A percentile compares a stretch with the other conserved stretches of the same genome.
phyloP scores from a whole-genome alignment of 257 asterid genomes.

The Solanum gracilifrons region DNA sequence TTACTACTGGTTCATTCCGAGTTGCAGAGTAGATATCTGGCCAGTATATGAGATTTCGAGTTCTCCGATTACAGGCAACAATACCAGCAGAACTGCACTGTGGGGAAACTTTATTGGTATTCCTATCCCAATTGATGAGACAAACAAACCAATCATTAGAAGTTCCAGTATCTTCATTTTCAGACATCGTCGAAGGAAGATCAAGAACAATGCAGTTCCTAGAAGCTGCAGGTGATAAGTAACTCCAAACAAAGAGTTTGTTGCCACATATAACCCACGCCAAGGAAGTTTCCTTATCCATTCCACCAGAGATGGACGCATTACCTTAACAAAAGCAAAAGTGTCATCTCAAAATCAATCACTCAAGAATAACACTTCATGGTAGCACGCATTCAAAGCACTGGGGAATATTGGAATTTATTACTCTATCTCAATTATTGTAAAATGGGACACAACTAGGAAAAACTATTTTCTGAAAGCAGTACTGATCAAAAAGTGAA shows the following conservation, averaged over 20 bases:
- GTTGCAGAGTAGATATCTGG: slow-evolving; percentile 52
- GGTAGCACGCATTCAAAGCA: neutral
- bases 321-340: slow-evolving; percentile 40
- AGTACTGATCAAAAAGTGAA: neutral
- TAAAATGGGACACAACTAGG: neutral
- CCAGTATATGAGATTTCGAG: slow-evolving; percentile 58
- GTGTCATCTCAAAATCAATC: neutral
- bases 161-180: slow-evolving; percentile 26
- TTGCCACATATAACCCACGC: slow-evolving; percentile 71
- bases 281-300: slow-evolving; percentile 69
- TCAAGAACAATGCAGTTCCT: slow-evolving; percentile 54
- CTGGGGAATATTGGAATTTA: neutral
- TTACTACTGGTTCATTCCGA: slow-evolving; percentile 32
- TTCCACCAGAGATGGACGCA: slow-evolving; percentile 61
- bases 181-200: slow-evolving; percentile 38
- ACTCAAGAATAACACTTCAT: neutral
- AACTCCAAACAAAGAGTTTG: slow-evolving; percentile 73
- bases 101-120: slow-evolving; percentile 17
- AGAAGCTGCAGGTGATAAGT: slow-evolving; percentile 48
- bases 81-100: slow-evolving; percentile 58
- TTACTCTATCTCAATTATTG: neutral
- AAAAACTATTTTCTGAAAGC: neutral
- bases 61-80: slow-evolving; percentile 50
- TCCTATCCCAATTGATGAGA: slow-evolving; percentile 56
- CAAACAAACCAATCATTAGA: slow-evolving; percentile 57